These are phyloP conservation scores for Xylaria sp. DNA, from an alignment of 2,329 filamentous ascomycete species.

Conservation along the genomic window DNA sequence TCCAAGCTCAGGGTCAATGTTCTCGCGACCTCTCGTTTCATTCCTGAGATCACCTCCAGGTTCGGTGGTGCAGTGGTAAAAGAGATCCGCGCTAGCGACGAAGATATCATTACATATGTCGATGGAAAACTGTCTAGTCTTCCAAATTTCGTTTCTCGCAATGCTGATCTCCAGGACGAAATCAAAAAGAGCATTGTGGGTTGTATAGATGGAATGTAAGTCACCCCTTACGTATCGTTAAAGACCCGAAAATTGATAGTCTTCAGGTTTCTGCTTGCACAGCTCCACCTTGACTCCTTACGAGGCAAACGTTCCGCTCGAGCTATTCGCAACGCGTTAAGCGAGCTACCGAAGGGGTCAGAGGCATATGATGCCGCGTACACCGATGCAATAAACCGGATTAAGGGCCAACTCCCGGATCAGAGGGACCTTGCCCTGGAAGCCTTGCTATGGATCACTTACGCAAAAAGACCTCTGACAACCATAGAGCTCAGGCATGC, in stretches of 20 bases:
- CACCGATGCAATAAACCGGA: constrained; percentile 53
- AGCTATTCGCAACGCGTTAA: constrained; percentile 48
- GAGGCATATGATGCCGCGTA: constrained; percentile 55
- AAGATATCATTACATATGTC: constrained; percentile 50
- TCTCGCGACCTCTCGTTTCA: constrained; percentile 42
- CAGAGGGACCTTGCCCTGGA: constrained; percentile 51
- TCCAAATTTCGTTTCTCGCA: constrained; percentile 34
- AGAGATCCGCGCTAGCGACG: constrained; percentile 49
- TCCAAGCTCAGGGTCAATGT: constrained; percentile 38
- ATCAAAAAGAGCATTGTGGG: constrained; percentile 43
- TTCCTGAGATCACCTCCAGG: constrained; percentile 38
- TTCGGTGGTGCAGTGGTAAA: constrained; percentile 23
- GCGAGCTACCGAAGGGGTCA: constrained; percentile 46
- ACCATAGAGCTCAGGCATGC: constrained; percentile 54
- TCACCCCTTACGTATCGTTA: not conserved
- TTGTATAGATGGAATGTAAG: constrained; percentile 47
- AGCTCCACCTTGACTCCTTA: constrained; percentile 52
- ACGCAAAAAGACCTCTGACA: constrained; percentile 49
- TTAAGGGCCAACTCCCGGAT: constrained; percentile 51
- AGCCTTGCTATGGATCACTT: constrained; percentile 55
- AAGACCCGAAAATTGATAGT: constrained; percentile 16
- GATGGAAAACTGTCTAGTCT: constrained; percentile 40
- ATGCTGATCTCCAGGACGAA: constrained; percentile 37
- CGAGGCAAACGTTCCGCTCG: constrained; percentile 47
- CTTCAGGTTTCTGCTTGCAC: constrained; percentile 54